Evolutionary conservation across 106 monocot genomes (phyloP), one percentile per base, ranked within the genome.

Genomic region (Iris macrosiphon): DNA sequence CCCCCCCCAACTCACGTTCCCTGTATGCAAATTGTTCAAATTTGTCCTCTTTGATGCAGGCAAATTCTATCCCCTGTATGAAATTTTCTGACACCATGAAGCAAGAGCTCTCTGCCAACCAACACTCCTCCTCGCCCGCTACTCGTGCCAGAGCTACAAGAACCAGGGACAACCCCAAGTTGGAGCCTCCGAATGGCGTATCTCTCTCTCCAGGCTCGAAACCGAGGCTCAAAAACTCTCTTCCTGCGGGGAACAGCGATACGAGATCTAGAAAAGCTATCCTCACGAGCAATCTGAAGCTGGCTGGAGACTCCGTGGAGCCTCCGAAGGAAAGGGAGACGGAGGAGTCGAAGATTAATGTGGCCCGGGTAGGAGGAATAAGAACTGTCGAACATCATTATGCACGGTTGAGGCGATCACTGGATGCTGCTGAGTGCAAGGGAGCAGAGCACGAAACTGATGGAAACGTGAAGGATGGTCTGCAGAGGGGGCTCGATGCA

Each of bases 401-500:
- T 59, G 73, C 64, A 3, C 52, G 57, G n/a, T n/a, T 75, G 12
- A 30, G 60, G 38, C 46, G 67, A 42, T 44, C 44, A 18, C 4
- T 28, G 26, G 67, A 79, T 30, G 1, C 23, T 37, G 12, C 5
- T 14, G 43, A 63, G 12, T 14, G 29, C 61, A 72, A 45, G 56
- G 62, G 29, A 33, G 19, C 24, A 44, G 80, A 53, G 24, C 52
- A 57, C 44, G 65, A 47, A 20, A 49, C 15, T 19, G 62, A 49
- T 25, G 26, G 13, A 23, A 67, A 70, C 57, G 27, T 15, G 31
- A 65, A 33, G 46, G 79, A 68, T 40, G 79, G 65, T 33, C 62
- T 73, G 70, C 72, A 70, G 70, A 57, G 57, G 57, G 77, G 70
- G 52, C 38, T 77, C 25, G 58, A 66, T 48, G 64, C 40, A 43